Base-by-base conservation (phyloP, 192 early-diverging fungal species). In the Thoreauomyces humboldtii region DNA sequence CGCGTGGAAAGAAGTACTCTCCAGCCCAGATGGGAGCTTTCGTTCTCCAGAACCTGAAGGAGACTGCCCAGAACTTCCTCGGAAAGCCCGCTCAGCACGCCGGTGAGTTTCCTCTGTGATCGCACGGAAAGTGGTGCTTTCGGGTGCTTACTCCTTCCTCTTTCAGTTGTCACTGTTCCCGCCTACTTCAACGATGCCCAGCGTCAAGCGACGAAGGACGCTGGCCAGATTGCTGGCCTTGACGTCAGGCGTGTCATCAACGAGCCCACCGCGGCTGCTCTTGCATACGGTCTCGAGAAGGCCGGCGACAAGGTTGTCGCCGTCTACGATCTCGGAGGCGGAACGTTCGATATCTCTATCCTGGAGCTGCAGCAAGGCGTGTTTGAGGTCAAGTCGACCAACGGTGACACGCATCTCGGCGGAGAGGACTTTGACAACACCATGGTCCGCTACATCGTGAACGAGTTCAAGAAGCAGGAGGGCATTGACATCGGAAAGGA, bases 41-140 rank as follows among this genome's bases (percentile, higher is more conserved):
- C 73, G 84, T 96, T n/a, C 84, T 98, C n/a, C 86, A 88, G 69
- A 99, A 99, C 81, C 94, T 99, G 95, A 97, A 96, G 86, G 96
- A 99, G 70, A 96, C 94, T 25, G 94, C 96, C 7, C 81, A 86
- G 55, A 63, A 63, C 21, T 84, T 80, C 73, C 61, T 95, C 37
- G 89, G 91, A 55, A 93, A 88, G 76, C 73, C 85, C 24, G 86
- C 89, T 57, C 87, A 92, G 72, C 85, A 96, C 78, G 92, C 93
- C 25, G 93, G 75, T 77, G 32, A 55, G 70, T 31, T 48, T 67
- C 28, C 37, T 62, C 17, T 43, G 24, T 46, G 11, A 17, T 55
- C 68, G 36, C 45, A 9, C 43, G 1, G 24, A 31, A 53, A 41
- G 9, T 1, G 11, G 14, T 22, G 19, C 22, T 27, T 6, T 47